Base-by-base conservation (phyloP, 164 flowering plant genomes). In the Cinnamomum micranthum region DNA sequence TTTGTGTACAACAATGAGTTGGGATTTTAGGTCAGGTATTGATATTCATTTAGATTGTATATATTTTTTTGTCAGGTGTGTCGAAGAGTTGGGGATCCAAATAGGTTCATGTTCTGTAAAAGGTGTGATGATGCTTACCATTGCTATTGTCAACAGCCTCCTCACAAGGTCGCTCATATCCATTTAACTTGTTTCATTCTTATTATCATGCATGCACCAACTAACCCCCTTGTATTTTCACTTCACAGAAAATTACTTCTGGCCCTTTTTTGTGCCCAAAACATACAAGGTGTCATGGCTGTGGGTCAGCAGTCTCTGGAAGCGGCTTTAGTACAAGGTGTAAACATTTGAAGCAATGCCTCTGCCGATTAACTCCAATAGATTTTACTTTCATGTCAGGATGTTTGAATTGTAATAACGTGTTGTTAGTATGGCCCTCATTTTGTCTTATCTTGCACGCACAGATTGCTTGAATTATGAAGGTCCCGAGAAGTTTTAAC, bases 111-210 rank as follows among this genome's bases (percentile, higher is more conserved):
- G 94, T 96, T 94, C 75, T 96, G 99, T 84, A 91, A 86, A 84
- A 89, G 98, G 81, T 96, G 99, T 82, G 99, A 96, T 85, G 94
- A 86, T 74, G 98, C 98, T 72, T 89, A 86, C 78, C 99, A 96
- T 78, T 96, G 98, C 83, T 92, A 96, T 81, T 96, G 99, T 77
- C 97, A 87, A 84, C 99, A 96, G 50, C 99, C 97, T 77, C 91
- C 98, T 3, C 99, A 96, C 82, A 94, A 96, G 97, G 99, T 96
- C 58, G 50, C 79, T 41, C 50, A 51, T 75, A 28, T 55, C 66
- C 28, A 6, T 69, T 19, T 31, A 47, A 41, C 27, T 69, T 50
- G 28, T 69, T 9, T 47, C n/a, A 19, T 28, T 68, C 47, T 13
- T 55, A 33, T 33, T 51, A 6, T 75, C n/a, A 13, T 24, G 17